Base-by-base conservation (phyloP, 2,329 filamentous ascomycete species). In the Apiospora saccharicola region DNA sequence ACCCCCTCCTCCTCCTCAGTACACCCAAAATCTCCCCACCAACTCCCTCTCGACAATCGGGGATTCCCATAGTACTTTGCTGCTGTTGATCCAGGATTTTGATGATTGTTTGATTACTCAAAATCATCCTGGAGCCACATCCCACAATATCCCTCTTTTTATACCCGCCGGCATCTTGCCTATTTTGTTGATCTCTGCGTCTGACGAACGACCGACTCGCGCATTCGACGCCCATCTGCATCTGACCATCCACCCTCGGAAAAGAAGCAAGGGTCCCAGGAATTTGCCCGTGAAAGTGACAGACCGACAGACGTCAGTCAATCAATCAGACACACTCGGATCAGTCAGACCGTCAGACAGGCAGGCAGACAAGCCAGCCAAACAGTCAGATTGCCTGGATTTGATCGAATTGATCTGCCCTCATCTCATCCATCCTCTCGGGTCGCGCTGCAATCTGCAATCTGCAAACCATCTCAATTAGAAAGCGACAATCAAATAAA, bases 381-480 rank as follows among this genome's bases (percentile, higher is more conserved):
- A 22, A 22, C 19, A 19, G 19, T 22, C 44, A 49, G 51, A 4
- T 57, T 16, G 51, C 26, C 26, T 30, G 51, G 26, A 34, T 57
- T 26, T 14, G 4, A 16, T 26, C 6, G 7, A 49, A 49, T 53
- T 26, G 49, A 57, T 57, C 26, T 30, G 30, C 30, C 8, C 30
- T 22, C 26, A 61, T 61, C 53, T 61, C 53, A 37, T 34, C 53
- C 53, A 19, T 61, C 53, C 53, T 37, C 53, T 61, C 53, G 53
- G 53, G 53, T 61, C 51, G 51, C 24, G 26, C 49, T 53, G 24
- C 24, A 5, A 26, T 26, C 49, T 26, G 14, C 49, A 16, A 14
- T 16, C 24, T 30, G 14, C 26, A 30, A n/a, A n/a, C 37, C 13
- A 26, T 30, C 24, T 53, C 24, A 53, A 16, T n/a, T 7, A 6